Conservation (phyloP, 331 rosid genomes). For the Quercus lobata region DNA sequence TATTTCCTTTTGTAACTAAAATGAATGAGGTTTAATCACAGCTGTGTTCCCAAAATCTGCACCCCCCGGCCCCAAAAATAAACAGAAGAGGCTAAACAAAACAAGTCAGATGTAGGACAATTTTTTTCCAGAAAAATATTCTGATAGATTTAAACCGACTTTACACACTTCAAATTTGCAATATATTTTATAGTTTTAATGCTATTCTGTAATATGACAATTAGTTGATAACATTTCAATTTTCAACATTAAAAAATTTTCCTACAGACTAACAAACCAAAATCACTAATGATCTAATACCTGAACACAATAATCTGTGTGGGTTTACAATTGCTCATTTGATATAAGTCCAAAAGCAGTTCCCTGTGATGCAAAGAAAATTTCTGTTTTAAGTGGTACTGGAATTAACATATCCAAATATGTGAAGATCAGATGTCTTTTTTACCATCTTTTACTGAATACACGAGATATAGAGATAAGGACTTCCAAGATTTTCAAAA, state of each 20-base stretch:
- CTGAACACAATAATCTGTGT: slow-evolving; percentile 79
- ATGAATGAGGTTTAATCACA: not conserved
- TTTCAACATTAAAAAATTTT: not conserved
- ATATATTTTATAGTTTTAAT: not conserved
- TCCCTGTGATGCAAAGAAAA: slow-evolving; percentile 52
- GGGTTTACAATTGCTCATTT: slow-evolving; percentile 61
- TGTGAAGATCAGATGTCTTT: too few relatives aligned
- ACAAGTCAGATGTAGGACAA: not conserved
- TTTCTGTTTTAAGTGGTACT: too few relatives aligned
- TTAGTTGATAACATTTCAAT: slow-evolving; percentile 1
- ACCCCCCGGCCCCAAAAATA: too few relatives aligned
- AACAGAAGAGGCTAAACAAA: not conserved
- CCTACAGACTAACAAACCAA: not conserved
- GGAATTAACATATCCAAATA: too few relatives aligned
- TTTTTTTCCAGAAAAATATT: not conserved
- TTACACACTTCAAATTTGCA: not conserved
- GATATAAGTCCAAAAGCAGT: slow-evolving; percentile 75
- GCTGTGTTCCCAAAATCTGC: not conserved
- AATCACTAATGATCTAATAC: slow-evolving; percentile 31
- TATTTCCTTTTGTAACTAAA: not conserved
- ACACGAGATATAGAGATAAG: too few relatives aligned
- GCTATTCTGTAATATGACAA: not conserved
- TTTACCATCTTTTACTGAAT: too few relatives aligned
- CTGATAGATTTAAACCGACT: not conserved
- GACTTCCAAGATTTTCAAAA: too few relatives aligned